Conservation (phyloP, 164 flowering plant genomes). For the Vitis vinifera region DNA sequence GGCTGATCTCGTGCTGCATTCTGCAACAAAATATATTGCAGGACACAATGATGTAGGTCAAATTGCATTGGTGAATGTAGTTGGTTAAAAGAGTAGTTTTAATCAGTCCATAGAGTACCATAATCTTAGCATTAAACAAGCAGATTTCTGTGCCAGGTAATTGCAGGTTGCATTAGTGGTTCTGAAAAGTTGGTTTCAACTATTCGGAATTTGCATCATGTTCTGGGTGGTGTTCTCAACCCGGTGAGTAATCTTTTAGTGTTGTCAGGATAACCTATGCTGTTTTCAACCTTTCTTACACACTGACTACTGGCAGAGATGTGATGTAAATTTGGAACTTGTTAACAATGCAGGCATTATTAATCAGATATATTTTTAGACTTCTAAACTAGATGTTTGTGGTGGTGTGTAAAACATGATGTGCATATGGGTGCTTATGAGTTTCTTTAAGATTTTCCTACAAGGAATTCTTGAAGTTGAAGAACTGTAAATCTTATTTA, state of each 20-base stretch:
- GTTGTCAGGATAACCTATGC: background rate
- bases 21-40: slow-evolving; percentile 84
- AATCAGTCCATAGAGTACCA: background rate
- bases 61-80: background rate
- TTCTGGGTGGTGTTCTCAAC: slow-evolving; percentile 86
- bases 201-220: slow-evolving; percentile 81
- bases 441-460: background rate
- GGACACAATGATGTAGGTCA: slow-evolving; percentile 92
- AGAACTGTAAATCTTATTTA: background rate
- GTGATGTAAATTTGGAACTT: background rate
- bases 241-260: slow-evolving; percentile 57
- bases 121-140: background rate
- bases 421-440: background rate
- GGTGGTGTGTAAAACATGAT: background rate
- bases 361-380: background rate
- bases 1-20: slow-evolving; percentile 91
- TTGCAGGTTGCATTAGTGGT: slow-evolving; percentile 94
- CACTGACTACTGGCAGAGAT: no score
- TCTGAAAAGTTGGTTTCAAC: slow-evolving; percentile 51
- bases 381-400: background rate
- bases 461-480: no score
- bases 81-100: background rate
- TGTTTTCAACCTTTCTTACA: background rate
- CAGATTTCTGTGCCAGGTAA: slow-evolving; percentile 52
- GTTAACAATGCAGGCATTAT: background rate